phyloP scores from a whole-genome alignment of 441 rosid genomes.

The Pelargonium myrrhifolium region DNA sequence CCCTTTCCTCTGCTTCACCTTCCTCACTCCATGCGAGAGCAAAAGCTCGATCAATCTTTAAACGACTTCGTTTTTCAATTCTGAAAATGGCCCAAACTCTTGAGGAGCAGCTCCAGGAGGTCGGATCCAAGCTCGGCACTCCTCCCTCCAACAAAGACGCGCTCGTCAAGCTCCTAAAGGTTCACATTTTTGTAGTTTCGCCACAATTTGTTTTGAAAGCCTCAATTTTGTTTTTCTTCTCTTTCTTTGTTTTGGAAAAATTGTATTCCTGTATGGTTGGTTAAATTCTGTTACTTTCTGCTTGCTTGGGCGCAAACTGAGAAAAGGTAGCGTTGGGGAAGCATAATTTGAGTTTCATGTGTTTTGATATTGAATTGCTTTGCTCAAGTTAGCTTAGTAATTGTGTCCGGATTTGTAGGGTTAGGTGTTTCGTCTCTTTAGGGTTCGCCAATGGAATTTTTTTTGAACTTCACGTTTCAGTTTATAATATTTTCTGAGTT shows the following conservation, averaged over 20 bases:
- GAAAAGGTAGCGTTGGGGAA: constrained; percentile 2
- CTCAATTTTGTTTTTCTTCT: constrained; percentile 5
- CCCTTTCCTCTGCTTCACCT: constrained; percentile 7
- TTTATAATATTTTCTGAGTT: background rate
- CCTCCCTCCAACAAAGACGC: constrained; percentile 74
- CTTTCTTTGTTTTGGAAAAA: background rate
- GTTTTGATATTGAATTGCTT: background rate
- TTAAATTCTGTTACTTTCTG: constrained; percentile 12
- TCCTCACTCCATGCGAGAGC: constrained; percentile 3
- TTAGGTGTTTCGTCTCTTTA: background rate
- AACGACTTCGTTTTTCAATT: constrained; percentile 9
- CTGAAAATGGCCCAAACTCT: constrained; percentile 58
- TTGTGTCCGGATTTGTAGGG: constrained; percentile 17
- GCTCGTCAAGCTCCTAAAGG: constrained; percentile 83
- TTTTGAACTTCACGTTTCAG: background rate
- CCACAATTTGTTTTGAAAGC: background rate
- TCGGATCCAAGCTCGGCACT: constrained; percentile 86
- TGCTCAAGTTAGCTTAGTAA: background rate
- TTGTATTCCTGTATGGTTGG: constrained; percentile 5
- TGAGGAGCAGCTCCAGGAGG: constrained; percentile 59
- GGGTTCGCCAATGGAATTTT: background rate
- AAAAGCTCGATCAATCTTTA: background rate
- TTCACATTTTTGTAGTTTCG: constrained; percentile 21
- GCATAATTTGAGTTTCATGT: background rate
- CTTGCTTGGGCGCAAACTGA: constrained; percentile 4